A percentile compares a stretch with the other conserved stretches of the same genome.
phyloP scores from a whole-genome alignment of 495 filamentous ascomycete genomes.

The Aspergillus steynii region DNA sequence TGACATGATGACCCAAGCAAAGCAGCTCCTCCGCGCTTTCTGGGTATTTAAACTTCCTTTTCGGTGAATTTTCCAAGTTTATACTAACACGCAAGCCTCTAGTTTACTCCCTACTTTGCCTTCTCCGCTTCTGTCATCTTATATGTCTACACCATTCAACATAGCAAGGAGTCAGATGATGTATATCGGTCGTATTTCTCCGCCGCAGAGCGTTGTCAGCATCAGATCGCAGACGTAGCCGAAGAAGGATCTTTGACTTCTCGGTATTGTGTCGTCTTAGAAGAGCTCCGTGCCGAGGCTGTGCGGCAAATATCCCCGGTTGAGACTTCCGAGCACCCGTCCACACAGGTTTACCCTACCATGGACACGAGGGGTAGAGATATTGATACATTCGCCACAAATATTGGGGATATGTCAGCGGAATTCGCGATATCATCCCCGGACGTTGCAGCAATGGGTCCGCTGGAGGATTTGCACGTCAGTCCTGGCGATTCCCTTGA shows the following conservation, averaged over 20 bases:
- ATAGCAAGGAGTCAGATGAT: neutral
- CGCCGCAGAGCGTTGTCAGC: neutral
- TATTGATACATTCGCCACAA: neutral
- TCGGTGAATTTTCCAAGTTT: neutral
- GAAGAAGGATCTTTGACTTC: constrained; percentile 4
- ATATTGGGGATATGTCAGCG: neutral
- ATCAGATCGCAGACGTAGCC: neutral
- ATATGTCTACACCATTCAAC: constrained; percentile 1
- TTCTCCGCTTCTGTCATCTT: constrained; percentile 1
- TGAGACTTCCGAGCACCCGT: neutral
- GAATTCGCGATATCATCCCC: neutral
- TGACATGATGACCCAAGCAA: constrained; percentile 2
- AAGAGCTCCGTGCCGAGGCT: constrained; percentile 1
- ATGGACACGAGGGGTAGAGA: neutral
- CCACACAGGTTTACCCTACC: neutral
- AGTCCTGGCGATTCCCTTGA: neutral
- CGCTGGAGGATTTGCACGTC: neutral
- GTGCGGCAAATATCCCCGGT: neutral
- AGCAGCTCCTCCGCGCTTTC: neutral
- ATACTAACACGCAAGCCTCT: neutral
- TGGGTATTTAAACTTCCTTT: neutral
- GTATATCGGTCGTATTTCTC: neutral
- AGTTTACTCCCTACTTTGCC: neutral
- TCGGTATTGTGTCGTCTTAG: neutral
- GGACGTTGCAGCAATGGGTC: neutral